Evolutionary conservation across 306 rosid species (phyloP), one percentile per base, ranked within the genome.

Genomic region (Prunus armeniaca): DNA sequence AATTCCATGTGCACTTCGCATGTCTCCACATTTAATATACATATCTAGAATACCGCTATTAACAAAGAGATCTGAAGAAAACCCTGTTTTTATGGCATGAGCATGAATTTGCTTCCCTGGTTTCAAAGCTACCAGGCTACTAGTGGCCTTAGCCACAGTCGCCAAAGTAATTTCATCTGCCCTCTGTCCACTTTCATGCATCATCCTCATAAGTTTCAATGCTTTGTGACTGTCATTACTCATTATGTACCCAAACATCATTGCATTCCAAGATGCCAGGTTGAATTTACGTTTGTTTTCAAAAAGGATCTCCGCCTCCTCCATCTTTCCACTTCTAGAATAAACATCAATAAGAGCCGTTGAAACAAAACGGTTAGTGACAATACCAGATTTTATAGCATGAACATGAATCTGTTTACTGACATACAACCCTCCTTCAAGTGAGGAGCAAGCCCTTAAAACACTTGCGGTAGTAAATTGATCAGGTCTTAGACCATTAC

Each of bases 11-110:
- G 98, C 92, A 75, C 79, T 76, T 81, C 70, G 75, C 91, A 88
- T 79, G 64, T 89, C 98, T 84, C 97, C 95, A 71, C 97, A 88
- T 84, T 91, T 93, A 7, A 91, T 74, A 79, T 93, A 93, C 93
- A 93, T 85, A 51, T 88, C 98, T 73, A 91, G 83, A 76, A 93
- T 81, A 75, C 97, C 81, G 66, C 92, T 93, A 43, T 79, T 66
- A 64, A 87, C 88, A 75, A 71, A 87, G 60, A 93, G 83, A 78
- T 93, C 97, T 20, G 41, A 50, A 73, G 74, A 62, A 73, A 84
- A 84, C 38, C 89, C 87, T 32, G 78, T 70, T 84, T 85, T 89
- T 28, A 85, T 66, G 46, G 81, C 85, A 76, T 82, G 65, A 34
- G 87, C 89, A 38, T 91, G 98, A 83, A 93, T 84, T 79, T 93